A percentile compares a stretch with the other conserved stretches of the same genome.
These are phyloP conservation scores for Calonectria hawksworthii DNA, from an alignment of 2,329 filamentous ascomycete genomes.

Conservation along the genomic window DNA sequence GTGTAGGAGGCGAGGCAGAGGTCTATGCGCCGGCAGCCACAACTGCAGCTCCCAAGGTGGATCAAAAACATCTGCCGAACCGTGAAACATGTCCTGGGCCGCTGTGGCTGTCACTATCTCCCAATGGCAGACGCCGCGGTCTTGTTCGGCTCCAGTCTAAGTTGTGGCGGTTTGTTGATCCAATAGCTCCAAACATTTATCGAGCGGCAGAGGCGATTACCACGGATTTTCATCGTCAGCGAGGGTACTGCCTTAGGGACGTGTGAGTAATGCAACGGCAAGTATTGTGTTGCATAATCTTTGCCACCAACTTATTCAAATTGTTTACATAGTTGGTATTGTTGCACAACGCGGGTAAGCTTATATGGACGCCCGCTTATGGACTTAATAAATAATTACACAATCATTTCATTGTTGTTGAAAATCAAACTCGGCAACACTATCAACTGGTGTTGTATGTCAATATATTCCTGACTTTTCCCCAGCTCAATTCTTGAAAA, in stretches of 20 bases:
- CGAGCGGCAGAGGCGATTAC: not conserved
- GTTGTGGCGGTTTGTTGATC: not conserved
- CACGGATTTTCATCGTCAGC: not conserved
- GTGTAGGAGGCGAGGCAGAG: not conserved
- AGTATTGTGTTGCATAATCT: not conserved
- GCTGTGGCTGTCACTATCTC: not conserved
- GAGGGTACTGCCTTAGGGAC: not conserved
- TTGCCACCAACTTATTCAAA: not conserved
- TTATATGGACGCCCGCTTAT: too few species aligned
- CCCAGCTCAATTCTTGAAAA: too few species aligned
- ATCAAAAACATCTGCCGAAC: not conserved
- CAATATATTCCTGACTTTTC: too few species aligned
- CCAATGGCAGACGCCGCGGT: not conserved
- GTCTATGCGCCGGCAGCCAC: not conserved
- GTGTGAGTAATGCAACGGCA: not conserved
- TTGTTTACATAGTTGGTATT: not conserved
- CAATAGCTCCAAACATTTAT: not conserved
- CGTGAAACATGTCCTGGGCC: not conserved
- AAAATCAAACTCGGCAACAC: not conserved
- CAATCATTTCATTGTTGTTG: not conserved
- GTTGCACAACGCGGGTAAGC: not conserved
- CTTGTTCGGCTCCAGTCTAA: not conserved
- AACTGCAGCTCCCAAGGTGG: not conserved
- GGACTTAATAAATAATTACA: too few species aligned
- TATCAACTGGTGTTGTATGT: rapidly evolving